Conservation (phyloP, 345 rosid species). For the Rhizophora mangle region DNA sequence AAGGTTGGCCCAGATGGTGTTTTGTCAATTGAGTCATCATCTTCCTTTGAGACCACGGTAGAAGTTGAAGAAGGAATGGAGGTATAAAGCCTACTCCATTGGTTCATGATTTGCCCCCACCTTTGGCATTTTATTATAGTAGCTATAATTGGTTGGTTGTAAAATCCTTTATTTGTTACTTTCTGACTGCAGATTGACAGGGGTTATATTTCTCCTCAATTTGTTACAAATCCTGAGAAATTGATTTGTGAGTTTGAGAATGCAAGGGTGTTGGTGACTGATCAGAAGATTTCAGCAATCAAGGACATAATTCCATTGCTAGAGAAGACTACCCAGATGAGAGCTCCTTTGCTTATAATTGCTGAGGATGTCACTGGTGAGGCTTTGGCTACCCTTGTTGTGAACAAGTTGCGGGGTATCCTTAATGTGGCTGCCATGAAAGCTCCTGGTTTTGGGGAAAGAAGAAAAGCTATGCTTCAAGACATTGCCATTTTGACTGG, state of each 20-base stretch:
- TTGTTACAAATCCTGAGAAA: conserved; percentile 90
- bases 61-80: conserved; percentile 99
- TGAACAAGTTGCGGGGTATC: conserved; percentile 95
- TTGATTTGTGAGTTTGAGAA: conserved; percentile 90
- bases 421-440: conserved; percentile 88
- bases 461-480: conserved; percentile 95
- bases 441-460: conserved; percentile 97
- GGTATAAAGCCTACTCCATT: conserved; percentile 33
- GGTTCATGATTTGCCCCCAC: not conserved
- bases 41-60: conserved; percentile 91
- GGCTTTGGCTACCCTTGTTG: conserved; percentile 94
- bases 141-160: not conserved
- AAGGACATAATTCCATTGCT: conserved; percentile 89
- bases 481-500: conserved; percentile 96
- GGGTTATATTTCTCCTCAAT: conserved; percentile 94
- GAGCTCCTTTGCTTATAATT: conserved; percentile 86
- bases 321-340: conserved; percentile 89
- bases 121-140: not conserved
- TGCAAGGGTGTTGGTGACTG: conserved; percentile 84
- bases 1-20: conserved; percentile 99
- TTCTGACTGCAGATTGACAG: conserved; percentile 69
- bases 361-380: conserved; percentile 97
- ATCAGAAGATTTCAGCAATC: conserved; percentile 90
- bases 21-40: conserved; percentile 93
- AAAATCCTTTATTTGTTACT: not conserved